These are phyloP conservation scores for Aureobasidium vineae DNA, from an alignment of 2,329 filamentous ascomycete species.

Conservation along the genomic window DNA sequence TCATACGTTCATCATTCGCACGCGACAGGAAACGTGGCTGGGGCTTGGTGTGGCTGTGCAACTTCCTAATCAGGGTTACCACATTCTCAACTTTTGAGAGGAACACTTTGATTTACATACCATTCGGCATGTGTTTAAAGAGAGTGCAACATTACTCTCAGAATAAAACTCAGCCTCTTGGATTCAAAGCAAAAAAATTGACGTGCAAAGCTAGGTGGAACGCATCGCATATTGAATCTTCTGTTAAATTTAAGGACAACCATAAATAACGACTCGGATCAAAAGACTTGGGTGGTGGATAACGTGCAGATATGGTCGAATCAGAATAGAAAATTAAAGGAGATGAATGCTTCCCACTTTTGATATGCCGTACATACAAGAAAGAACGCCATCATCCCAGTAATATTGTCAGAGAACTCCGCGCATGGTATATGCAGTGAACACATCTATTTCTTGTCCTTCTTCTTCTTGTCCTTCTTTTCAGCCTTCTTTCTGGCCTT, in stretches of 20 bases:
- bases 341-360: not conserved
- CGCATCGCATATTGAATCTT: too few relatives aligned
- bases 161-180: too few relatives aligned
- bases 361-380: conserved; percentile 13
- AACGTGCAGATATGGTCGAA: not conserved
- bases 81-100: not conserved
- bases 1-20: conserved; percentile 2
- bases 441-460: conserved; percentile 30
- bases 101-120: not conserved
- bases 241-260: too few relatives aligned
- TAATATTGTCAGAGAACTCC: conserved; percentile 3
- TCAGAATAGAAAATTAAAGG: not conserved
- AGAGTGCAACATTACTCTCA: too few relatives aligned
- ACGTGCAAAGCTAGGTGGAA: too few relatives aligned
- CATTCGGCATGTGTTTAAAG: not conserved
- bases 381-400: not conserved
- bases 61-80: not conserved
- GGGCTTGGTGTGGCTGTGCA: conserved; percentile 10
- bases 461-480: conserved; percentile 35
- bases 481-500: conserved; percentile 41
- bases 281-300: too few relatives aligned
- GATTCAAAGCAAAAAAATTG: too few relatives aligned
- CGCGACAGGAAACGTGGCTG: not conserved
- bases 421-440: not conserved
- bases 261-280: too few relatives aligned